A percentile compares a stretch with the other conserved stretches of the same genome.
phyloP scores from a whole-genome alignment of 1,139 yeast species.

The Pichia cactophila region DNA sequence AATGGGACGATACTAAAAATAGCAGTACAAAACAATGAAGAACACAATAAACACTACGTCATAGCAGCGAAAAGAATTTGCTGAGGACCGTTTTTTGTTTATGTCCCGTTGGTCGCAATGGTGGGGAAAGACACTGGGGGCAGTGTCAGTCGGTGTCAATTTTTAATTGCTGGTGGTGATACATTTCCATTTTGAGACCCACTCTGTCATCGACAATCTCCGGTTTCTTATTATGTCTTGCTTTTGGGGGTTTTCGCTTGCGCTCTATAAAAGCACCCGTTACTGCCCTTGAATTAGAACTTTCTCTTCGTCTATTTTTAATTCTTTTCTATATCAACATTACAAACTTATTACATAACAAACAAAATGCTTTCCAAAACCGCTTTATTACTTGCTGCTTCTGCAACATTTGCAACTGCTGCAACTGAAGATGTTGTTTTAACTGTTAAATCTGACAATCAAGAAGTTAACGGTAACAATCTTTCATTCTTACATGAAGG shows the following conservation, averaged over 20 bases:
- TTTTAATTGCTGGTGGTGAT: not conserved
- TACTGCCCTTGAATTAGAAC: not conserved
- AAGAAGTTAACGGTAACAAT: constrained; percentile 23
- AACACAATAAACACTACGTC: too few relatives aligned
- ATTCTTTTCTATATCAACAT: not conserved
- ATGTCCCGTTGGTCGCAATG: not conserved
- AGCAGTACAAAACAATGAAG: too few relatives aligned
- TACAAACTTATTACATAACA: not conserved
- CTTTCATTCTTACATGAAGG: constrained; percentile 42
- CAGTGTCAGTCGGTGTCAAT: too few relatives aligned
- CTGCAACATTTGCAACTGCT: constrained; percentile 25
- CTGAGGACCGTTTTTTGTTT: too few relatives aligned
- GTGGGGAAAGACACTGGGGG: not conserved
- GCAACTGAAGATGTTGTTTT: constrained; percentile 17
- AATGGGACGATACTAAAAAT: too few relatives aligned
- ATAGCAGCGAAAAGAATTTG: too few relatives aligned
- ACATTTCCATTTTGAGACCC: not conserved
- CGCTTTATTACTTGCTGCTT: constrained; percentile 15
- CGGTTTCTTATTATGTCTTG: not conserved
- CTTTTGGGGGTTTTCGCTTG: not conserved
- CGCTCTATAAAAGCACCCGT: not conserved
- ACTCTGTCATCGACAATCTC: too few relatives aligned
- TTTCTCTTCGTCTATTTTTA: not conserved
- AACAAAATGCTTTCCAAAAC: constrained; percentile 8
- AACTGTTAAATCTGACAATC: constrained; percentile 23